Percentiles rank a stretch among this genome's conserved stretches.
Conservation (phyloP, 2,329 filamentous ascomycete genomes). For the Alternaria arborescens region DNA sequence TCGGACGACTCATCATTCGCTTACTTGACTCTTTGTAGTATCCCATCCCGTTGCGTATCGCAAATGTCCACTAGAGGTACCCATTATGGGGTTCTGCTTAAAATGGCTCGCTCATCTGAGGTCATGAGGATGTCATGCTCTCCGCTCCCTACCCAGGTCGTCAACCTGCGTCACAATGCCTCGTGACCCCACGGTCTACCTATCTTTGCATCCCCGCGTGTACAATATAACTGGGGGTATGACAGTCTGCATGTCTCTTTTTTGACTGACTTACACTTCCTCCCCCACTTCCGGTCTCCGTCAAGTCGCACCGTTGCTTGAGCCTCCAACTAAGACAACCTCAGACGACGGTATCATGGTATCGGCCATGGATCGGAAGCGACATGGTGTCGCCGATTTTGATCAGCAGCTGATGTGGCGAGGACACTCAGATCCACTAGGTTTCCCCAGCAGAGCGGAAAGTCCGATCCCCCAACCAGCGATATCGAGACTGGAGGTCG, state of each 20-base stretch:
- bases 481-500: neutral
- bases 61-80: neutral
- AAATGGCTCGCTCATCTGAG: neutral
- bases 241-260: neutral
- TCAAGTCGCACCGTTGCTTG: neutral
- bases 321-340: neutral
- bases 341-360: neutral
- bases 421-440: conserved; percentile 9
- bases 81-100: neutral
- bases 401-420: neutral
- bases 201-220: neutral
- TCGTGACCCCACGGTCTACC: conserved; percentile 1
- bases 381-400: neutral
- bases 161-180: neutral
- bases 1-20: neutral
- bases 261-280: neutral
- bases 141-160: neutral
- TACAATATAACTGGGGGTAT: neutral
- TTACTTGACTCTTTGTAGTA: neutral
- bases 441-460: neutral
- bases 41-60: neutral
- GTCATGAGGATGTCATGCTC: conserved; percentile 2
- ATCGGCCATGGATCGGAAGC: neutral
- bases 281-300: neutral
- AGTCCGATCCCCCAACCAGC: neutral